Evolutionary conservation across 2,329 filamentous ascomycete genomes (phyloP), one percentile per base, ranked within the genome.

Genomic region (Sclerotinia minor): DNA sequence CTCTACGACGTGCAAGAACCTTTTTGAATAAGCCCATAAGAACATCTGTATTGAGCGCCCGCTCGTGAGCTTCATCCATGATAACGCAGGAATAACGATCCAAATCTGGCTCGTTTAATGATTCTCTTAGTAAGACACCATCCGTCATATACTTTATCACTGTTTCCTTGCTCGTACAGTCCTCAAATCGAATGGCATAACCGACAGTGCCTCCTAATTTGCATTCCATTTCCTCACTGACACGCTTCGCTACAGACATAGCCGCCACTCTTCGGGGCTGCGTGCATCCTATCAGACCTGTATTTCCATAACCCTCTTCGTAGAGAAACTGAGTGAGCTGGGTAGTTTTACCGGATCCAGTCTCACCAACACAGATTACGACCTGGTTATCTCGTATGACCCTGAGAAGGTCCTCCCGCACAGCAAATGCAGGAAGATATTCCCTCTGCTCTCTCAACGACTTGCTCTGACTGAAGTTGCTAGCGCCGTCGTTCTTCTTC

Each of bases 131-230:
- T 55, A 99, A 82, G 29, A 99, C 92, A 81, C 95, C 95, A 76
- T 99, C 96, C 0, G 95, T 99, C 94, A 99, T 97, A 79, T 99
- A 99, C 80, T 99, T 99, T 81, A 99, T 98, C 69, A 89, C 84
- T 0, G 95, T 99, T 68, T 98, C 91, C 73, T 93, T 92, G 81
- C 92, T 97, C 1, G 95, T 99, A 79, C 94, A 97, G 78, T 99
- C 96, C 77, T 99, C 95, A 75, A 99, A 99, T 65, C 95, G 93
- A 77, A 99, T 99, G 0, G 95, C 93, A 78, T 99, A 99, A 41
- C 95, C 95, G 49, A 99, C 96, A 0, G 89, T 86, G 67, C 90
- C 89, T 60, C 95, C 95, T 13, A 99, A 83, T 67, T 89, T 89
- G 55, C 96, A 93, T 73, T 97, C 92, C 96, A 99, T 99, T 80